These are phyloP conservation scores for Kwoniella dendrophila DNA, from an alignment of 768 basidiomycete genomes.

Conservation along the genomic window DNA sequence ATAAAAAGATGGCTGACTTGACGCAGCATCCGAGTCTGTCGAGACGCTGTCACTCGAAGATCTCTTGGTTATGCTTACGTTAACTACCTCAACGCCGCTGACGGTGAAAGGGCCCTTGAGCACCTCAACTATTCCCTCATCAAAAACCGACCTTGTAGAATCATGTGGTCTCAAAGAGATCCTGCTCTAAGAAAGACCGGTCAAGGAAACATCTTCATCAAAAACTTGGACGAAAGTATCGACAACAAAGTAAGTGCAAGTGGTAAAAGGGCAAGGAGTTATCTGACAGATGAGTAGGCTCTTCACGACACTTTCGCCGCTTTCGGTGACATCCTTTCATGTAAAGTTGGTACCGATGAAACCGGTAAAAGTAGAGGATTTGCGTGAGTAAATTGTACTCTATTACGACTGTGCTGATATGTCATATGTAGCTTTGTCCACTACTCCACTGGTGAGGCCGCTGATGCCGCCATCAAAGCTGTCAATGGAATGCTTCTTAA, in stretches of 20 bases:
- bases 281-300: constrained; percentile 63
- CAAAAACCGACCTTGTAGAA: constrained; percentile 97
- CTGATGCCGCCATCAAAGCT: constrained; percentile 92
- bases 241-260: constrained; percentile 80
- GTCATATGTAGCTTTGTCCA: constrained; percentile 82
- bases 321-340: constrained; percentile 96
- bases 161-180: constrained; percentile 99
- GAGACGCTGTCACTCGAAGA: constrained; percentile 98
- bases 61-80: constrained; percentile 99
- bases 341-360: constrained; percentile 98
- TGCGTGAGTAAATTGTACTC: constrained; percentile 54
- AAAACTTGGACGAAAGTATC: constrained; percentile 94
- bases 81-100: constrained; percentile 92
- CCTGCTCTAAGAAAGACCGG: constrained; percentile 98
- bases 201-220: constrained; percentile 99
- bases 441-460: constrained; percentile 96
- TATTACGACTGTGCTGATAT: not conserved
- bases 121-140: constrained; percentile 99
- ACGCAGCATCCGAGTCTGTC: constrained; percentile 93
- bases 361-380: constrained; percentile 95
- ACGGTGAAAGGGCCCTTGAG: constrained; percentile 99
- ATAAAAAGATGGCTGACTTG: not conserved
- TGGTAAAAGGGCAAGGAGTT: not conserved
- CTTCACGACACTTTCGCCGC: constrained; percentile 99
- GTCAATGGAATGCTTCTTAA: constrained; percentile 99